Base-by-base conservation (phyloP, 495 filamentous ascomycete genomes). In the Paragyromitra xinjiangensis region DNA sequence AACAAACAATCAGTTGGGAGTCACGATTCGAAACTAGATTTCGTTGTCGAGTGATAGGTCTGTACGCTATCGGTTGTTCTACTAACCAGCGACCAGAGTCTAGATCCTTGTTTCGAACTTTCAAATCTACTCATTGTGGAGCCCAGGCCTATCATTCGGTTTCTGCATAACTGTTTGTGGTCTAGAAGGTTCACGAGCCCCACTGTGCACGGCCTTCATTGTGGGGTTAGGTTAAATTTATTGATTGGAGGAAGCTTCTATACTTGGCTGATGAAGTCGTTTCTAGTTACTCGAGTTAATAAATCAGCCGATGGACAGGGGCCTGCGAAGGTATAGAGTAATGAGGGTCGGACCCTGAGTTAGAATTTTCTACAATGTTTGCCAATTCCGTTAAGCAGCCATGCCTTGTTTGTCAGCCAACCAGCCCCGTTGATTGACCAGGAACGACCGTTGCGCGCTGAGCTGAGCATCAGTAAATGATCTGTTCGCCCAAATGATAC, bases 161-260 rank as follows among this genome's bases (percentile, higher is more conserved):
- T 58, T 58, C 24, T 29, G 55, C 3, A 58, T 34, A 58, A 29
- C 55, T 11, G 55, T 58, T 58, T 8, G 9, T 58, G 9, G 19
- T 26, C 8, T 14, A 6, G 14, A 8, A 37, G 55, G 22, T 29
- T 29, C 34, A 14, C 12, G 55, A 29, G 9, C 26, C 12, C 12
- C 29, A 29, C 24, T 34, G 55, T 24, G 55, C 55, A 58, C 55
- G 55, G 55, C 3, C 55, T 58, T 58, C 24, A 9, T 5, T 8
- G 55, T 34, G 55, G 55, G 19, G 55, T 58, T 58, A 58, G 26
- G 55, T 58, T 58, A 58, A 29, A 14, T 29, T 58, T 58, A 58
- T 58, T 58, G 55, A 34, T 34, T 34, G 29, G 55, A 58, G 22
- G 22, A 34, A 14, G 2, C 24, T 58, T 9, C 9, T 3, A 8